phyloP scores from a whole-genome alignment of 352 stramenopile genomes.

The Thraustochytrium striatum region DNA sequence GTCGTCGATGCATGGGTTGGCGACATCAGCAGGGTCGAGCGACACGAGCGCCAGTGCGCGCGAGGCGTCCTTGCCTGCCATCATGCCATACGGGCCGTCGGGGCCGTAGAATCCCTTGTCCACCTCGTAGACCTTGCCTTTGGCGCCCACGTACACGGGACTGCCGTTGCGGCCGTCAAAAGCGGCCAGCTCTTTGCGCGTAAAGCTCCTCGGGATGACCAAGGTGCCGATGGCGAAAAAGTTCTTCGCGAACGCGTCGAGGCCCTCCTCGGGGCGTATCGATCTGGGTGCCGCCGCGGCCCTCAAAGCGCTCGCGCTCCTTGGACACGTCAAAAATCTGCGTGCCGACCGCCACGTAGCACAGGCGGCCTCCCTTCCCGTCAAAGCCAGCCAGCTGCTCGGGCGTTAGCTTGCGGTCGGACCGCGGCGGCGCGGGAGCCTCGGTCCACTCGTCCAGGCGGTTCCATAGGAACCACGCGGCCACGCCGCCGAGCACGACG shows the following conservation, averaged over 20 bases:
- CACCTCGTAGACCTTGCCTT: conserved; percentile 93
- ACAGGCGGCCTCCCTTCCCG: conserved; percentile 68
- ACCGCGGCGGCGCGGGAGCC: not conserved
- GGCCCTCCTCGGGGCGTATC: not conserved
- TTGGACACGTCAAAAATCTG: conserved; percentile 77
- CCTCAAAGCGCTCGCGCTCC: conserved; percentile 72
- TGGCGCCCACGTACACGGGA: conserved; percentile 87
- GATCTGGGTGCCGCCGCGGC: conserved; percentile 7
- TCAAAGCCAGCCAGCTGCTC: conserved; percentile 71
- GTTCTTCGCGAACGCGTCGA: not conserved
- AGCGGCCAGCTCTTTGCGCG: conserved; percentile 62
- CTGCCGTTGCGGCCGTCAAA: conserved; percentile 67
- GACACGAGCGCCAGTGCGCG: conserved; percentile 91
- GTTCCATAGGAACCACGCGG: conserved; percentile 33
- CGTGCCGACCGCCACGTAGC: conserved; percentile 74
- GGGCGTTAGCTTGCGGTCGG: conserved; percentile 66
- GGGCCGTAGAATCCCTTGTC: conserved; percentile 85
- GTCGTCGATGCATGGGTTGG: conserved; percentile 80
- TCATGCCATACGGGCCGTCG: conserved; percentile 86
- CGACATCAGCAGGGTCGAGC: conserved; percentile 84
- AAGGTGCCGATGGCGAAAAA: conserved; percentile 70
- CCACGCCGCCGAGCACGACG: conserved; percentile 3
- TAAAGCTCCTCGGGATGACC: conserved; percentile 65
- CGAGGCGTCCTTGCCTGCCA: conserved; percentile 90
- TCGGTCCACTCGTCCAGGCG: conserved; percentile 40